phyloP scores from a whole-genome alignment of 768 basidiomycete species.

The Favolaschia claudopus region DNA sequence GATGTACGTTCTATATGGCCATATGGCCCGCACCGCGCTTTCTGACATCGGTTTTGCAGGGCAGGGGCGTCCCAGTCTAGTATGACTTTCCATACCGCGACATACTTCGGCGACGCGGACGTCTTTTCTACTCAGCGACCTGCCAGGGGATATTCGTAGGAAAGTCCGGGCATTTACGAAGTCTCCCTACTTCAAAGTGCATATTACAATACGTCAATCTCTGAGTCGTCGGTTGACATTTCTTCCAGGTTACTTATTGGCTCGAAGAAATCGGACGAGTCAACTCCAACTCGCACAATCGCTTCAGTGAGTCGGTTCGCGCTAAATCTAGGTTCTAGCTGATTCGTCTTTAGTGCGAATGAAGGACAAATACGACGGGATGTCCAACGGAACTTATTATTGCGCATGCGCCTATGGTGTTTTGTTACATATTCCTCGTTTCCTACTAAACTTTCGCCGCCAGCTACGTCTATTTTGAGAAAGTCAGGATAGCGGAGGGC shows the following conservation, averaged over 20 bases:
- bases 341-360: slow-evolving; percentile 44
- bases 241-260: slow-evolving; percentile 50
- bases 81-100: too few relatives aligned
- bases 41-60: slow-evolving; percentile 1
- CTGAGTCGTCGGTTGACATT: background rate
- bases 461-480: slow-evolving; percentile 59
- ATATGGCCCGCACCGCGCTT: background rate
- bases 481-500: slow-evolving; percentile 51
- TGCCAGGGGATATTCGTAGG: slow-evolving; percentile 54
- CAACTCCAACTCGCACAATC: slow-evolving; percentile 52
- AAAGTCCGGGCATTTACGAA: slow-evolving; percentile 52
- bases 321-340: background rate
- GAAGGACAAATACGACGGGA: slow-evolving; percentile 48
- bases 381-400: slow-evolving; percentile 53
- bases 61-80: slow-evolving; percentile 40
- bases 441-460: background rate
- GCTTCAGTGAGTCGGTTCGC: slow-evolving; percentile 48
- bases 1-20: slow-evolving; percentile 41
- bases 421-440: background rate
- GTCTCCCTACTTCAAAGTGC: slow-evolving; percentile 51
- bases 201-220: background rate
- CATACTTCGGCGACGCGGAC: background rate
- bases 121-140: slow-evolving; percentile 40
- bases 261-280: slow-evolving; percentile 53
- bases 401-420: slow-evolving; percentile 48